phyloP scores from a whole-genome alignment of 2,329 filamentous ascomycete genomes.

The Cercospora nicotianae region DNA sequence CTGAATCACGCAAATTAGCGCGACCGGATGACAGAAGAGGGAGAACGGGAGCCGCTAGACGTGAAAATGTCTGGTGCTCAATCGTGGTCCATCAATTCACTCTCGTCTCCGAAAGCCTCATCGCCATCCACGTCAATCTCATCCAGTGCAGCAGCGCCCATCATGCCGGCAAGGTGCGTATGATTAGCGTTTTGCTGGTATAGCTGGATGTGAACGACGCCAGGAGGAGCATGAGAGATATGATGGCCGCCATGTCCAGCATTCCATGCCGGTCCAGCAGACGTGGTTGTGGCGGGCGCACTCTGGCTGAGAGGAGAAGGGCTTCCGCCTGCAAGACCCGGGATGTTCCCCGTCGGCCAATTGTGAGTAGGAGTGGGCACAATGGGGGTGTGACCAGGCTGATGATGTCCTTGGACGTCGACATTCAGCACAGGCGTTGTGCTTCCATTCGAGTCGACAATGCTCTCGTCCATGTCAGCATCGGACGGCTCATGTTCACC shows the following conservation, averaged over 20 bases:
- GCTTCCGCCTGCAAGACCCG: constrained; percentile 5
- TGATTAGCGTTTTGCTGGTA: constrained; percentile 20
- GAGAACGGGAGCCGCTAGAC: background rate
- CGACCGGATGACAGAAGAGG: background rate
- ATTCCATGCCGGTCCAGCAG: constrained; percentile 25
- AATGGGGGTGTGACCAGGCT: constrained; percentile 32
- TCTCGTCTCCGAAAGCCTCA: constrained; percentile 48
- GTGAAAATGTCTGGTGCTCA: background rate
- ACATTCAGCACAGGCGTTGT: constrained; percentile 35
- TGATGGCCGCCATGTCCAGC: constrained; percentile 2
- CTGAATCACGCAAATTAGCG: background rate
- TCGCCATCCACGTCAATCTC: constrained; percentile 40
- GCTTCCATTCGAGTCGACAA: constrained; percentile 33
- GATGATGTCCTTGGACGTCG: constrained; percentile 31
- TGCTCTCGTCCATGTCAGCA: constrained; percentile 36
- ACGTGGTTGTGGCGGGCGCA: constrained; percentile 34
- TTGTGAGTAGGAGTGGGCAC: constrained; percentile 24
- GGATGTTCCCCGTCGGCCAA: constrained; percentile 14
- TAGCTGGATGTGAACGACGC: constrained; percentile 3
- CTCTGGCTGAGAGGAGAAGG: constrained; percentile 32
- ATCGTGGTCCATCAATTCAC: constrained; percentile 45
- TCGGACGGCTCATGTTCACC: constrained; percentile 35
- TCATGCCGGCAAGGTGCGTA: constrained; percentile 41
- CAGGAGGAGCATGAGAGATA: constrained; percentile 1
- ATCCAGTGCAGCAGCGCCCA: constrained; percentile 42